Evolutionary conservation across 495 filamentous ascomycete species (phyloP).

Genomic region (Penicillium pancosmium): DNA sequence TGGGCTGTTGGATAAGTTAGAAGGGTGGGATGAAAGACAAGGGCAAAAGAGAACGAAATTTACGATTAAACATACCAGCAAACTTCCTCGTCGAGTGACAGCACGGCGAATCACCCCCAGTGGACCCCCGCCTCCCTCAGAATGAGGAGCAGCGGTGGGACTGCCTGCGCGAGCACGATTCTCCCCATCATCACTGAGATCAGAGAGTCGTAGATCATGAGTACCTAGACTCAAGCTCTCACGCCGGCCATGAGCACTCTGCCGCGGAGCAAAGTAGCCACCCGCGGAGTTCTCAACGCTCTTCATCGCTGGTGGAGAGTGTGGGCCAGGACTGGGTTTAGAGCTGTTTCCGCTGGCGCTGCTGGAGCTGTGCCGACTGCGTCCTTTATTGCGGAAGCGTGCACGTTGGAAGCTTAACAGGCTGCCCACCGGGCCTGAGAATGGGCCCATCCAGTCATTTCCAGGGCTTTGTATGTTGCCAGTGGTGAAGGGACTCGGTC

Average conservation of each 20-base stretch:
- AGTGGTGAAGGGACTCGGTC: conserved; percentile 51
- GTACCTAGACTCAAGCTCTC: conserved; percentile 88
- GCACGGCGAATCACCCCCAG: conserved; percentile 59
- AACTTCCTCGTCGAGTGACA: conserved; percentile 84
- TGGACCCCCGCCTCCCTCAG: conserved; percentile 39
- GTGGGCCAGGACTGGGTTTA: conserved; percentile 65
- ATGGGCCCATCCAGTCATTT: conserved; percentile 60
- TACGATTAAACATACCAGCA: conserved; percentile 65
- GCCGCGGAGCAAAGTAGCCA: conserved; percentile 49
- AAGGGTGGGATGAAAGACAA: background rate
- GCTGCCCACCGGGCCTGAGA: conserved; percentile 67
- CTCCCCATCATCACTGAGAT: conserved; percentile 79
- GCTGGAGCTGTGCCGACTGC: conserved; percentile 68
- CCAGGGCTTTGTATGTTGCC: conserved; percentile 50
- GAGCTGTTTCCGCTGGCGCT: conserved; percentile 71
- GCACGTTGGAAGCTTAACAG: conserved; percentile 77
- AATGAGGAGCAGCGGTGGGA: conserved; percentile 39
- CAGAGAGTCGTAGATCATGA: conserved; percentile 82
- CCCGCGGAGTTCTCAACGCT: conserved; percentile 57
- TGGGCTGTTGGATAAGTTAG: conserved; percentile 59
- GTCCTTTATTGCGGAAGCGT: conserved; percentile 56
- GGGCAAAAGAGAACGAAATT: background rate
- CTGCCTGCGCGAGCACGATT: conserved; percentile 52
- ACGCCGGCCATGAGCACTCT: conserved; percentile 60
- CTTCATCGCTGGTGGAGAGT: conserved; percentile 65